These are phyloP conservation scores for Akanthomyces dipterigenus DNA, from an alignment of 2,329 filamentous ascomycete species.

Conservation along the genomic window DNA sequence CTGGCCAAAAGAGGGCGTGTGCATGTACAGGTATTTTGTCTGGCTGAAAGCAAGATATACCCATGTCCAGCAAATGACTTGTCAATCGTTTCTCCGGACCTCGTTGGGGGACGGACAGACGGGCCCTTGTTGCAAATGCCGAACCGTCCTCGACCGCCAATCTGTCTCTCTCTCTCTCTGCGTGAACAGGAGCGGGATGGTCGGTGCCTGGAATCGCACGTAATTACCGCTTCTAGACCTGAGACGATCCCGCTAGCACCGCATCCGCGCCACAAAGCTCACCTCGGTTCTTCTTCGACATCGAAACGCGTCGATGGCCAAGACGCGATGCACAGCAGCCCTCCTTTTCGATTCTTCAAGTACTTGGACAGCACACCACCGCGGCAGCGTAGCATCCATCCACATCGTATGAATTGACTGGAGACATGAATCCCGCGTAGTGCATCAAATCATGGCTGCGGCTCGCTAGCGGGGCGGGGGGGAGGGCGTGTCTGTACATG, in stretches of 20 bases:
- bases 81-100: neutral
- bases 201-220: slow-evolving; percentile 2
- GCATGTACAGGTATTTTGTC: too few relatives aligned
- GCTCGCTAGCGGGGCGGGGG: neutral
- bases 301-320: neutral
- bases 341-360: neutral
- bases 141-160: neutral
- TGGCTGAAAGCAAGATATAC: neutral
- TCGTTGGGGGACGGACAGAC: neutral
- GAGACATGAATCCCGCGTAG: neutral
- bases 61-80: neutral
- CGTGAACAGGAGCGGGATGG: neutral
- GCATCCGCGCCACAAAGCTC: neutral
- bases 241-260: neutral
- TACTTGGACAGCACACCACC: neutral
- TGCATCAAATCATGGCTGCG: neutral
- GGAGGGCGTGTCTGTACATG: neutral
- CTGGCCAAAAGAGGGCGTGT: neutral
- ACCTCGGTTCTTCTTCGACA: neutral
- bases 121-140: neutral
- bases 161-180: neutral
- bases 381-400: neutral
- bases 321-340: neutral
- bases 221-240: neutral
- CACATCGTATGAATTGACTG: neutral